Percentiles rank a stretch among this genome's conserved stretches.
Evolutionary conservation across 2,329 filamentous ascomycete genomes (phyloP).

Genomic region (Mycogone perniciosa): DNA sequence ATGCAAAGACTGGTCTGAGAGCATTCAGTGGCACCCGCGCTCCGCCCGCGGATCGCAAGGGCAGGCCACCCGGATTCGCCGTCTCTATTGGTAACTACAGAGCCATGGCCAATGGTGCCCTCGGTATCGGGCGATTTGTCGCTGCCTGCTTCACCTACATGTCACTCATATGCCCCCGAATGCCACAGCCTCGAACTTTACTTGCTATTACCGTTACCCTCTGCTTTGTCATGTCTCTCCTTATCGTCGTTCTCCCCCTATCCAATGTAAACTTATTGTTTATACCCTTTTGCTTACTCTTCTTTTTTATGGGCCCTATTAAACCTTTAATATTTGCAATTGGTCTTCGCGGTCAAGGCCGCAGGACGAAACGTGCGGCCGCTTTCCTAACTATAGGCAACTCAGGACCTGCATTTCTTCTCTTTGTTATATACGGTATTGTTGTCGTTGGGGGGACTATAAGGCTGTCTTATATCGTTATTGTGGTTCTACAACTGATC

Average conservation of each 20-base stretch:
- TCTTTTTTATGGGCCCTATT: slow-evolving; percentile 76
- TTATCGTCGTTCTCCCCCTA: slow-evolving; percentile 41
- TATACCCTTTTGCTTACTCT: slow-evolving; percentile 61
- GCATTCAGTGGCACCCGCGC: slow-evolving; percentile 18
- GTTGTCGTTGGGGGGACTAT: slow-evolving; percentile 53
- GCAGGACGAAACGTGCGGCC: slow-evolving; percentile 71
- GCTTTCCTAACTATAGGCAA: slow-evolving; percentile 73
- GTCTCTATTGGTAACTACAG: slow-evolving; percentile 59
- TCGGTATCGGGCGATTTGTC: slow-evolving; percentile 67
- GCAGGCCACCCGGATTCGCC: slow-evolving; percentile 39
- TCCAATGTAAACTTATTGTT: slow-evolving; percentile 43
- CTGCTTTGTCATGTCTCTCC: slow-evolving; percentile 51
- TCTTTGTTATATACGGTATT: slow-evolving; percentile 66
- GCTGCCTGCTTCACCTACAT: slow-evolving; percentile 59
- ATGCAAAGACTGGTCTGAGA: slow-evolving; percentile 16
- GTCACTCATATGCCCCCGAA: slow-evolving; percentile 39
- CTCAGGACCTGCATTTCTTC: slow-evolving; percentile 66
- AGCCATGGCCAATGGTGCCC: slow-evolving; percentile 64
- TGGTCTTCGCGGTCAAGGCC: slow-evolving; percentile 71
- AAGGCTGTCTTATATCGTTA: slow-evolving; percentile 58
- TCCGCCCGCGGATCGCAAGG: slow-evolving; percentile 19
- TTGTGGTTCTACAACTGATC: slow-evolving; percentile 45
- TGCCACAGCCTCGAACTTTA: slow-evolving; percentile 63
- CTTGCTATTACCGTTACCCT: slow-evolving; percentile 55
- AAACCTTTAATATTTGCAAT: slow-evolving; percentile 79